phyloP scores from a whole-genome alignment of 2,329 filamentous ascomycete genomes.

The Achaetomium macrosporum region DNA sequence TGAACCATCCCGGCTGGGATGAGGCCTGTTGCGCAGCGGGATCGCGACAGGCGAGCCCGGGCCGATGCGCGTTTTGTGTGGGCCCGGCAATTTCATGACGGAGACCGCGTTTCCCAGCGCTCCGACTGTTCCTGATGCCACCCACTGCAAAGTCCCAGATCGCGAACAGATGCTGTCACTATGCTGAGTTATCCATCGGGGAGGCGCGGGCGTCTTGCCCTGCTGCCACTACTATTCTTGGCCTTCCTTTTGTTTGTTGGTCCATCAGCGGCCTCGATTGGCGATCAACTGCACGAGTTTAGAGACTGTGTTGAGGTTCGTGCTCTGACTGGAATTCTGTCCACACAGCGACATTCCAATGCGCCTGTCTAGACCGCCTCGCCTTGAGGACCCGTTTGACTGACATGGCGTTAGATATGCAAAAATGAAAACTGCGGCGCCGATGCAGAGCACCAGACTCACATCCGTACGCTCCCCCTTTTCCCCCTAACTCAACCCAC shows the following conservation, averaged over 20 bases:
- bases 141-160: background rate
- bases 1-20: too few relatives aligned
- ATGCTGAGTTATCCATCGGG: conserved; percentile 5
- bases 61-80: too few relatives aligned
- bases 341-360: background rate
- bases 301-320: conserved; percentile 75
- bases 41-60: too few relatives aligned
- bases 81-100: too few relatives aligned
- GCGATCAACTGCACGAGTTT: conserved; percentile 84
- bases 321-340: conserved; percentile 20
- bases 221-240: conserved; percentile 32
- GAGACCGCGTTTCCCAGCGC: conserved; percentile 1
- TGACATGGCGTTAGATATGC: conserved; percentile 57
- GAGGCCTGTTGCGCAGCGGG: too few relatives aligned
- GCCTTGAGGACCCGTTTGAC: background rate
- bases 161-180: conserved; percentile 4
- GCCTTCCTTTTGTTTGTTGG: conserved; percentile 36
- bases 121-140: background rate
- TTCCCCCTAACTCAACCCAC: conserved; percentile 11
- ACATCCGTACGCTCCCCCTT: conserved; percentile 58
- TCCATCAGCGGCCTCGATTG: conserved; percentile 63
- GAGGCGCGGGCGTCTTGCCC: conserved; percentile 6
- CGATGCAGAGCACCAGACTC: conserved; percentile 46
- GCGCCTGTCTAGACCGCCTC: too few relatives aligned
- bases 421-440: conserved; percentile 69